These are phyloP conservation scores for Penicillium lagena DNA, from an alignment of 495 filamentous ascomycete genomes.

Conservation along the genomic window DNA sequence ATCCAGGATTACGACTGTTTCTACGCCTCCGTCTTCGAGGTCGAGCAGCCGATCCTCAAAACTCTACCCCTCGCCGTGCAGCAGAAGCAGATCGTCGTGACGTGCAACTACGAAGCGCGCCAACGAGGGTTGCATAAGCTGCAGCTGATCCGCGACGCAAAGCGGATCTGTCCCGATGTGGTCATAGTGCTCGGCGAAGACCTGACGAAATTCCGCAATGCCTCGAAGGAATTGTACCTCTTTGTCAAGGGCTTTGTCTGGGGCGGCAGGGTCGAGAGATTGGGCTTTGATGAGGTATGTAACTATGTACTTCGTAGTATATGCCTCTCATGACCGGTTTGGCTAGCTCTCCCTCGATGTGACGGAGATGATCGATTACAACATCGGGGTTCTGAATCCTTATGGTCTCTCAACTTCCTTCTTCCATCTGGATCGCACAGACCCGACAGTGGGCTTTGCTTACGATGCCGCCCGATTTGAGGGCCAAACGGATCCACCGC, in stretches of 20 bases:
- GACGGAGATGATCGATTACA: conserved; percentile 79
- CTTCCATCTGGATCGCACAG: conserved; percentile 67
- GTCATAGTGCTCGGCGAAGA: conserved; percentile 85
- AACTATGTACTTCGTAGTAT: background rate
- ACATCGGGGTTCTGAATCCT: conserved; percentile 60
- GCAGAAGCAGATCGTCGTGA: conserved; percentile 88
- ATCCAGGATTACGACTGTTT: conserved; percentile 84
- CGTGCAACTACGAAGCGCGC: conserved; percentile 90
- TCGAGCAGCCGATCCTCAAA: conserved; percentile 66
- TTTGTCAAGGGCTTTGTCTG: conserved; percentile 65
- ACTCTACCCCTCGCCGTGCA: conserved; percentile 66
- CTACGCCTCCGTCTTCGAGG: conserved; percentile 86
- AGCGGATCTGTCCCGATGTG: conserved; percentile 73
- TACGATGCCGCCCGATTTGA: conserved; percentile 63
- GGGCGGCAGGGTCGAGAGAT: conserved; percentile 66
- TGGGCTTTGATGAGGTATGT: conserved; percentile 78
- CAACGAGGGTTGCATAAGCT: conserved; percentile 72
- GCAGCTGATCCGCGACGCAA: conserved; percentile 75
- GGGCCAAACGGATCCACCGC: conserved; percentile 50
- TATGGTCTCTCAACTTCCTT: conserved; percentile 62
- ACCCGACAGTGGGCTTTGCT: conserved; percentile 73
- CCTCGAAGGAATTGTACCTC: conserved; percentile 70
- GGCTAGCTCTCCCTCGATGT: conserved; percentile 64
- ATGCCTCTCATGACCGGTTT: conserved; percentile 1
- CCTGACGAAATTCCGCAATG: conserved; percentile 76